Percentiles rank a stretch among this genome's conserved stretches.
Conservation (phyloP, 257 asterid species). For the Solanum dulcamara region DNA sequence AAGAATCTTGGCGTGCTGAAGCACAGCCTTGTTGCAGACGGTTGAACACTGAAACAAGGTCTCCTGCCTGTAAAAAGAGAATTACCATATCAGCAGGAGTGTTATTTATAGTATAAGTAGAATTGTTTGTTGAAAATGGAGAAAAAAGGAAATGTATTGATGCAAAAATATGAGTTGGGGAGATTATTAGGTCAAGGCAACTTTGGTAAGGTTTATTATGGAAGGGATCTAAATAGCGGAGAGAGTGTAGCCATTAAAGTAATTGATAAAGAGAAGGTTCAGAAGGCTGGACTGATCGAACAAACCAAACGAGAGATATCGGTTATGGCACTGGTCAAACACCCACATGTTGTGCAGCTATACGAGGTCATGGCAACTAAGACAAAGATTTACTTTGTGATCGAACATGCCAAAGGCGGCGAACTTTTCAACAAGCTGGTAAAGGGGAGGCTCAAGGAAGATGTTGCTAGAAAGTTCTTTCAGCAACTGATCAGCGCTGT, state of each 20-base stretch:
- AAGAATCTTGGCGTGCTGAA: constrained; percentile 10
- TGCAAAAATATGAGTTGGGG: constrained; percentile 72
- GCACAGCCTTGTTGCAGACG: constrained; percentile 13
- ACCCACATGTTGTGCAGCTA: constrained; percentile 42
- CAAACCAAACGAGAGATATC: constrained; percentile 78
- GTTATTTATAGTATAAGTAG: constrained; percentile 1
- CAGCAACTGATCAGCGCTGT: constrained; percentile 58
- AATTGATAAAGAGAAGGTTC: constrained; percentile 59
- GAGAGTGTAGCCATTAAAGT: constrained; percentile 72
- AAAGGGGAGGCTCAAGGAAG: constrained; percentile 60
- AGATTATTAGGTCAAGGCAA: constrained; percentile 76
- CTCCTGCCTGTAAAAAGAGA: constrained; percentile 11
- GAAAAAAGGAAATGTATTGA: constrained; percentile 41
- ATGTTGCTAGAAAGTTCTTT: constrained; percentile 46
- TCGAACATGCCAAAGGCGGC: constrained; percentile 80
- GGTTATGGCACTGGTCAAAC: constrained; percentile 53
- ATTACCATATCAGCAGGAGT: constrained; percentile 10
- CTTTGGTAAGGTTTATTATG: constrained; percentile 75
- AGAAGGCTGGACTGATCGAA: constrained; percentile 42
- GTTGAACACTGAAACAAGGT: constrained; percentile 8
- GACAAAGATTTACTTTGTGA: constrained; percentile 52
- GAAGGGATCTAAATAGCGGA: constrained; percentile 47
- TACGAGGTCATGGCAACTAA: constrained; percentile 79
- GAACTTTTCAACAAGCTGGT: constrained; percentile 63
- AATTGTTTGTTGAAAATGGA: constrained; percentile 24